A percentile compares a stretch with the other conserved stretches of the same genome.
These are phyloP conservation scores for Ploettnerulaceae sp. DNA, from an alignment of 2,329 filamentous ascomycete genomes.

Conservation along the genomic window DNA sequence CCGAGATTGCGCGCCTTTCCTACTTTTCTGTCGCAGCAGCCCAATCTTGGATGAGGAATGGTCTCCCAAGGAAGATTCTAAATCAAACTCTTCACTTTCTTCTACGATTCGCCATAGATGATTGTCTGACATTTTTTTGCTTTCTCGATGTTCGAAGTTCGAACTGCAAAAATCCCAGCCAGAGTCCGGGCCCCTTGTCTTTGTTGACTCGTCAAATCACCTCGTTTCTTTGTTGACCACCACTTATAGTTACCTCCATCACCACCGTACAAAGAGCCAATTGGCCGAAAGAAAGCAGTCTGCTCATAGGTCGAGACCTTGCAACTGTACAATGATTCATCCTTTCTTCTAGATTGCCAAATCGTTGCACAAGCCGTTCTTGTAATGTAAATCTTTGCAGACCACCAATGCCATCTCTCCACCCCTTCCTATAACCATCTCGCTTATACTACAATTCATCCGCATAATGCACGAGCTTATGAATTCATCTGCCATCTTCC, in stretches of 20 bases:
- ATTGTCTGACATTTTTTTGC: not conserved
- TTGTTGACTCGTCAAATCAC: not conserved
- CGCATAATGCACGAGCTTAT: not conserved
- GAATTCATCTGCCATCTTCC: not conserved
- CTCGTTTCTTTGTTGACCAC: slow-evolving; percentile 1
- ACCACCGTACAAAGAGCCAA: not conserved
- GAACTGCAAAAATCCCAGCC: no score
- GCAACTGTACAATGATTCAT: not conserved
- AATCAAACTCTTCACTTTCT: not conserved
- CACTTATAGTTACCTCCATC: no score
- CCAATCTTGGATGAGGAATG: not conserved
- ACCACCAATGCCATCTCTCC: not conserved
- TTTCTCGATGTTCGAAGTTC: no score
- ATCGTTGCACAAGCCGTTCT: not conserved
- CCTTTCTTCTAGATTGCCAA: not conserved
- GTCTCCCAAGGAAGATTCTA: not conserved
- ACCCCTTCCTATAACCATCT: slow-evolving; percentile 1
- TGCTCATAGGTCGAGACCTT: no score
- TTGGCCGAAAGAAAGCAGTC: not conserved
- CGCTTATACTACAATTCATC: not conserved
- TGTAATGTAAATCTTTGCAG: not conserved
- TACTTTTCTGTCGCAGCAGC: not conserved
- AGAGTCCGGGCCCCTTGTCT: not conserved
- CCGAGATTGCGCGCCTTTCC: not conserved
- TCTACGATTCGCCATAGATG: not conserved